These are phyloP conservation scores for Chrysopogon serrulatus DNA, from an alignment of 176 grass and related monocot species.

Conservation along the genomic window DNA sequence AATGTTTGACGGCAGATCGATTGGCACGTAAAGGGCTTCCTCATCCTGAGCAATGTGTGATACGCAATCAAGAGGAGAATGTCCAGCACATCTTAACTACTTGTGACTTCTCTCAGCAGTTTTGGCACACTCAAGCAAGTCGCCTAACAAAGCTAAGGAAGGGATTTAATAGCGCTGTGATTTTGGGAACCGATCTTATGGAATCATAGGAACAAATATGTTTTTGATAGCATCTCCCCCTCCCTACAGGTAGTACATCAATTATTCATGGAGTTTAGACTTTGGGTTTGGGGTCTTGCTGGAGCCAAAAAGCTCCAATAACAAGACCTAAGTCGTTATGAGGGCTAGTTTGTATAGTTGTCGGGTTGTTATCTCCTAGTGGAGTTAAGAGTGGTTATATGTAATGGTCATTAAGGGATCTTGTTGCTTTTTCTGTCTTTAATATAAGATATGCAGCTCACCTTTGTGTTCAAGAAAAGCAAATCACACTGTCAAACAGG, in stretches of 20 bases:
- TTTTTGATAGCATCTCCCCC: background rate
- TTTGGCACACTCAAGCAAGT: too few species aligned
- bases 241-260: too few species aligned
- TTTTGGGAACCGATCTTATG: background rate
- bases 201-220: background rate
- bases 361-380: background rate
- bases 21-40: too few species aligned
- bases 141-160: too few species aligned
- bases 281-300: too few species aligned
- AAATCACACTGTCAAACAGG: background rate
- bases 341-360: background rate
- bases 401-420: background rate
- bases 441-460: background rate
- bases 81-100: too few species aligned
- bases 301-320: background rate
- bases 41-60: too few species aligned
- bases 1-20: too few species aligned
- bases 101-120: too few species aligned
- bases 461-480: background rate
- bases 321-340: background rate
- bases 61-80: too few species aligned
- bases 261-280: too few species aligned
- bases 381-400: background rate
- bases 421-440: background rate
- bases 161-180: too few species aligned